Conservation (phyloP, 805 yeast species). For the Isabelozyma pseudorhagii region DNA sequence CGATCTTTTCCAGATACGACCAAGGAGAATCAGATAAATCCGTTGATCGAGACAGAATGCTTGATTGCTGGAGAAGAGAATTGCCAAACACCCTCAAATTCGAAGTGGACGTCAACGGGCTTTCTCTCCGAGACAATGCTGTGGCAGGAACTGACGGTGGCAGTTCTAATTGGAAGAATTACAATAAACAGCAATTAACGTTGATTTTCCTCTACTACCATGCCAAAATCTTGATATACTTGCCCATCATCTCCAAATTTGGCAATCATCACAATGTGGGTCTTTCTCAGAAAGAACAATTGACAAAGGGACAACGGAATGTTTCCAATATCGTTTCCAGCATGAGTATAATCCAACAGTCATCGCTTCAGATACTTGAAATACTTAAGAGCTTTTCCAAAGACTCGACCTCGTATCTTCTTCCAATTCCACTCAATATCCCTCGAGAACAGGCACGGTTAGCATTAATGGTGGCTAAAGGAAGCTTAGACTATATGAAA, state of each 20-base stretch:
- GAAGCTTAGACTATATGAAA: constrained; percentile 76
- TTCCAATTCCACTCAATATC: constrained; percentile 64
- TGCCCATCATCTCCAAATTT: constrained; percentile 39
- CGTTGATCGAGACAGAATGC: constrained; percentile 52
- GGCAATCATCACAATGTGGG: constrained; percentile 43
- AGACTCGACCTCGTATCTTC: constrained; percentile 37
- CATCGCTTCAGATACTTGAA: constrained; percentile 57
- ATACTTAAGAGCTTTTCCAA: constrained; percentile 42
- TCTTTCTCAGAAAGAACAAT: constrained; percentile 33
- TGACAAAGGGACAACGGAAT: constrained; percentile 35
- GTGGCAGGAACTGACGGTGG: constrained; percentile 7
- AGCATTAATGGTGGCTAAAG: constrained; percentile 64
- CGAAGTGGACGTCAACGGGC: constrained; percentile 60
- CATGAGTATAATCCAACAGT: constrained; percentile 65
- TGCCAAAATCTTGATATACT: constrained; percentile 40
- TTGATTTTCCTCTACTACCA: constrained; percentile 46
- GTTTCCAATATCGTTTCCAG: constrained; percentile 43
- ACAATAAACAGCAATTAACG: constrained; percentile 47
- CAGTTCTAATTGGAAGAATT: constrained; percentile 19
- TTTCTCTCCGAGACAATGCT: constrained; percentile 30
- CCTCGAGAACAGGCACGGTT: constrained; percentile 63
- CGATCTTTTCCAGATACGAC: constrained; percentile 61
- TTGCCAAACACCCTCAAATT: constrained; percentile 61
- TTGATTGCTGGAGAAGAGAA: constrained; percentile 77
- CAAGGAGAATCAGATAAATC: constrained; percentile 22